Evolutionary conservation across 75 land plant genomes (phyloP).

Genomic region (Cryptomeria japonica): DNA sequence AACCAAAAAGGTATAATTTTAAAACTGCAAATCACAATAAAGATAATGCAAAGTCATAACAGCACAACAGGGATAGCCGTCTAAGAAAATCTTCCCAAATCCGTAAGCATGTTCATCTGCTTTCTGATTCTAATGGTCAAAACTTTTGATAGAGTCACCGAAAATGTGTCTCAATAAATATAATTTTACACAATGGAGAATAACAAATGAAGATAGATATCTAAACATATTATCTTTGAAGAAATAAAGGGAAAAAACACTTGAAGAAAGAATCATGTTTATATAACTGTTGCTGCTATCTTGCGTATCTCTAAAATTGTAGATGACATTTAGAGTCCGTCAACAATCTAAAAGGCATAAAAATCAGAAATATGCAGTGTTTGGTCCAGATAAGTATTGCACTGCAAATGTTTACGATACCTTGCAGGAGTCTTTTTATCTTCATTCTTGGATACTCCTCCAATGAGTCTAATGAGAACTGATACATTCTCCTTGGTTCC

Average conservation of each 20-base stretch:
- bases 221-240: neutral
- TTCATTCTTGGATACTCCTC: conserved; percentile 28
- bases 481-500: conserved; percentile 51
- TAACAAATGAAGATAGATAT: neutral
- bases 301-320: neutral
- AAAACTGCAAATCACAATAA: too few relatives aligned
- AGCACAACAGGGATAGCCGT: too few relatives aligned
- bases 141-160: neutral
- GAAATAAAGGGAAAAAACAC: neutral
- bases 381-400: conserved; percentile 11
- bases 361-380: neutral
- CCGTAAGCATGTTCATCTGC: neutral
- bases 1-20: too few relatives aligned
- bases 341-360: neutral
- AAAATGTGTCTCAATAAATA: neutral
- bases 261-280: neutral
- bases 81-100: too few relatives aligned
- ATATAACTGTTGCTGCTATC: neutral
- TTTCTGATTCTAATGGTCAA: neutral
- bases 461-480: conserved; percentile 47
- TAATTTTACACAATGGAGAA: neutral
- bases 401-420: conserved; percentile 22
- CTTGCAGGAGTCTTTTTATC: conserved; percentile 15
- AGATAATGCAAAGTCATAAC: too few relatives aligned
- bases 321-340: neutral